Evolutionary conservation across 768 basidiomycete species (phyloP).

Genomic region (Suillus lakei): DNA sequence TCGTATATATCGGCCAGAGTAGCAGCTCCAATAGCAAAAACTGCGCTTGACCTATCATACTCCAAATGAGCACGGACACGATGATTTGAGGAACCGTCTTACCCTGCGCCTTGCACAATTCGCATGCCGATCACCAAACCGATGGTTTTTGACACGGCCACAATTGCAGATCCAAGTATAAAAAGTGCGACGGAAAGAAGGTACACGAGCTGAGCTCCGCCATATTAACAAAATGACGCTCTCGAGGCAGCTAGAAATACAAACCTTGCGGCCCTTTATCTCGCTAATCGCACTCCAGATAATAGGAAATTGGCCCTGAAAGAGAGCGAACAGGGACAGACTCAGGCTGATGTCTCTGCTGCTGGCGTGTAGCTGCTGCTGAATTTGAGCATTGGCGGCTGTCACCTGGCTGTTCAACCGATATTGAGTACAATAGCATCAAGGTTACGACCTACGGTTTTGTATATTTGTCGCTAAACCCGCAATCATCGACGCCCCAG

Average conservation of each 20-base stretch:
- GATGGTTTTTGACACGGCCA: slow-evolving; percentile 61
- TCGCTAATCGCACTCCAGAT: slow-evolving; percentile 32
- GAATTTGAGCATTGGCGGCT: slow-evolving; percentile 61
- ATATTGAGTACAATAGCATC: no score
- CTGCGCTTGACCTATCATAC: no score
- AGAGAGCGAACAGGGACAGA: slow-evolving; percentile 70
- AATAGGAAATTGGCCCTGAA: slow-evolving; percentile 59
- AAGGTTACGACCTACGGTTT: no score
- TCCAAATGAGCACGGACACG: no score
- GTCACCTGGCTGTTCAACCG: slow-evolving; percentile 15
- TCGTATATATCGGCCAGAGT: background rate
- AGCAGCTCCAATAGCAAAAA: background rate
- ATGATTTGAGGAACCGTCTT: slow-evolving; percentile 13
- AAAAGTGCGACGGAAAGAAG: slow-evolving; percentile 56
- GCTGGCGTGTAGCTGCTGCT: slow-evolving; percentile 53
- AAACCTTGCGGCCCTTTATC: slow-evolving; percentile 67
- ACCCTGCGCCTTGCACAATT: slow-evolving; percentile 68
- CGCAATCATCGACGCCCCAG: no score
- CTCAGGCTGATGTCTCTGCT: slow-evolving; percentile 67
- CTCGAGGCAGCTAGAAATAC: slow-evolving; percentile 13
- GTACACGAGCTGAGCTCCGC: slow-evolving; percentile 52
- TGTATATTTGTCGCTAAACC: no score
- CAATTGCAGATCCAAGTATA: slow-evolving; percentile 28
- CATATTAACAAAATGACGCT: background rate
- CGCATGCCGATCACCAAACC: slow-evolving; percentile 69